Evolutionary conservation across 768 basidiomycete genomes (phyloP).

Genomic region (Lentinus brumalis): DNA sequence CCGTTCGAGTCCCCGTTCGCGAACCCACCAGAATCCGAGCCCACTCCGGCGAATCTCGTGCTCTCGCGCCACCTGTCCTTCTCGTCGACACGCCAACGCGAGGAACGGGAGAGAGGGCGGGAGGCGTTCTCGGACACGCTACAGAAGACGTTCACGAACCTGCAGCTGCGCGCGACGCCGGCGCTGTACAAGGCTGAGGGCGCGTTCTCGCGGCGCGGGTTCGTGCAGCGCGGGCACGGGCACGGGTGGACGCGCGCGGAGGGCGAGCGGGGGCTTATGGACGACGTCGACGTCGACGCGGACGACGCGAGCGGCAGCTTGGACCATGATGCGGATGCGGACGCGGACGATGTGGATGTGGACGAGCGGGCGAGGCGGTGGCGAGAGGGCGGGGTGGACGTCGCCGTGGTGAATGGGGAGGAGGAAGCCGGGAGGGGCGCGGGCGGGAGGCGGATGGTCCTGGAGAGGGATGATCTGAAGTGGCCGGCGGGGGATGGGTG

Average conservation of each 20-base stretch:
- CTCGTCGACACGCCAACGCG: conserved; percentile 19
- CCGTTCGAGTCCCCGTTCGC: conserved; percentile 17
- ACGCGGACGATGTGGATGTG: conserved; percentile 2
- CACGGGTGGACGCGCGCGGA: conserved; percentile 33
- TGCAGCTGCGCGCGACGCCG: conserved; percentile 50
- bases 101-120: conserved; percentile 2
- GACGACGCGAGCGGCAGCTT: conserved; percentile 26
- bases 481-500: conserved; percentile 63
- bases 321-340: conserved; percentile 16
- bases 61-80: conserved; percentile 45
- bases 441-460: conserved; percentile 17
- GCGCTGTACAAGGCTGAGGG: conserved; percentile 72
- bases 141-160: conserved; percentile 44
- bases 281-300: conserved; percentile 33
- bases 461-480: conserved; percentile 56
- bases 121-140: conserved; percentile 26
- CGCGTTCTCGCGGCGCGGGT: conserved; percentile 62
- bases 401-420: conserved; percentile 8
- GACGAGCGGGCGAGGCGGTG: conserved; percentile 19
- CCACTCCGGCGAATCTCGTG: conserved; percentile 22
- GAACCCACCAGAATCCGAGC: conserved; percentile 12
- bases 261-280: conserved; percentile 42
- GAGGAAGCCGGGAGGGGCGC: neutral
- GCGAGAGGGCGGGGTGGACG: conserved; percentile 18
- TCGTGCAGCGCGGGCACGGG: conserved; percentile 40